Evolutionary conservation across 768 basidiomycete genomes (phyloP).

Genomic region (Kwoniella europaea): DNA sequence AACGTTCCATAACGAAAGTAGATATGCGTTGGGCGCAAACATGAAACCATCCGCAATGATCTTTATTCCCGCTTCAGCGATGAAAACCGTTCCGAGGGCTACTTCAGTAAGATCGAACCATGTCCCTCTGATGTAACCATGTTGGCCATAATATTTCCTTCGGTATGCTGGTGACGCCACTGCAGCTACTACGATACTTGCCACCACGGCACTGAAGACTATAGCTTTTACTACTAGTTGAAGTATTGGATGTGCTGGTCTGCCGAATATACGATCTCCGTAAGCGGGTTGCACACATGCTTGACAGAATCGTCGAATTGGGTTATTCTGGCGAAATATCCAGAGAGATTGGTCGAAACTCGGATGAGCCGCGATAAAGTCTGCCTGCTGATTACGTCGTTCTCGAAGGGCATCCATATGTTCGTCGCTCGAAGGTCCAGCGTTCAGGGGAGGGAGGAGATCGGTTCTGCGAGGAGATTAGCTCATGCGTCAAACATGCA

Average conservation of each 20-base stretch:
- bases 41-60: conserved; percentile 88
- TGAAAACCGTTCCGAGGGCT: conserved; percentile 69
- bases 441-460: conserved; percentile 39
- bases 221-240: conserved; percentile 75
- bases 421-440: conserved; percentile 38
- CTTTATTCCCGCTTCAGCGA: conserved; percentile 87
- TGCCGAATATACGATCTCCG: conserved; percentile 86
- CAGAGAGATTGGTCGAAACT: conserved; percentile 88
- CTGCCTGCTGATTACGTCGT: conserved; percentile 74
- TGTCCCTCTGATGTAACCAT: conserved; percentile 69
- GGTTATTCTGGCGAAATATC: conserved; percentile 80
- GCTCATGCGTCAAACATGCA: conserved; percentile 11
- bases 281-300: conserved; percentile 78
- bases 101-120: conserved; percentile 90
- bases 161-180: conserved; percentile 86
- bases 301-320: conserved; percentile 76
- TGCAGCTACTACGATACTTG: conserved; percentile 78
- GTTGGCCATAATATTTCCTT: conserved; percentile 67
- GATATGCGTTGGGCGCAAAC: conserved; percentile 73
- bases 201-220: conserved; percentile 76
- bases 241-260: conserved; percentile 67
- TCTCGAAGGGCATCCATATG: conserved; percentile 69
- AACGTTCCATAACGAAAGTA: conserved; percentile 89
- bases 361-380: conserved; percentile 87
- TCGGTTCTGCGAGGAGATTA: conserved; percentile 35